phyloP scores from a whole-genome alignment of 225 moss, liverwort and hornwort genomes.

The Polytrichum formosum region DNA sequence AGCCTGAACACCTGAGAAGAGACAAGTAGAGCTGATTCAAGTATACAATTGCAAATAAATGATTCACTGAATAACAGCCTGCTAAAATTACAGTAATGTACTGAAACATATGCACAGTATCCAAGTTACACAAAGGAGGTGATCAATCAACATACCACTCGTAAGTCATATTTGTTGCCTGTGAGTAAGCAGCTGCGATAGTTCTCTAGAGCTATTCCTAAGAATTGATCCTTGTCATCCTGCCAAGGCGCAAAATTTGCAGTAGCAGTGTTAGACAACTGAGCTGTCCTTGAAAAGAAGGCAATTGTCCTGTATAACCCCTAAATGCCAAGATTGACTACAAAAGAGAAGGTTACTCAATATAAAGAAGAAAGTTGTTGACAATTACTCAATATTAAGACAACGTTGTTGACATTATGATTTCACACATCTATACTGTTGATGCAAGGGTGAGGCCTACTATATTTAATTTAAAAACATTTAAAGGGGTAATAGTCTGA shows the following conservation, averaged over 20 bases:
- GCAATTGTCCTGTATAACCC: no score
- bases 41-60: background rate
- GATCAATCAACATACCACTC: constrained; percentile 62
- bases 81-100: background rate
- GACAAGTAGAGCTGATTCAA: constrained; percentile 9
- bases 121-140: background rate
- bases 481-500: no score
- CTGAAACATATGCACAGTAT: background rate
- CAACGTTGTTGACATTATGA: no score
- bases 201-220: constrained; percentile 68
- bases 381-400: no score
- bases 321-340: no score
- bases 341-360: no score
- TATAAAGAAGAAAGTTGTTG: no score
- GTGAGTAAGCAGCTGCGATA: constrained; percentile 70
- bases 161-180: constrained; percentile 89
- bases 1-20: constrained; percentile 76
- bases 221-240: constrained; percentile 87
- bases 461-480: no score
- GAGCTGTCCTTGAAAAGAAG: no score
- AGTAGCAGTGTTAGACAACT: no score
- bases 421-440: no score
- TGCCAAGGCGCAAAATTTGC: constrained; percentile 11
- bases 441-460: no score
- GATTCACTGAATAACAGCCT: background rate